Base-by-base conservation (phyloP, 768 basidiomycete genomes). In the Pulveroboletus sp. region DNA sequence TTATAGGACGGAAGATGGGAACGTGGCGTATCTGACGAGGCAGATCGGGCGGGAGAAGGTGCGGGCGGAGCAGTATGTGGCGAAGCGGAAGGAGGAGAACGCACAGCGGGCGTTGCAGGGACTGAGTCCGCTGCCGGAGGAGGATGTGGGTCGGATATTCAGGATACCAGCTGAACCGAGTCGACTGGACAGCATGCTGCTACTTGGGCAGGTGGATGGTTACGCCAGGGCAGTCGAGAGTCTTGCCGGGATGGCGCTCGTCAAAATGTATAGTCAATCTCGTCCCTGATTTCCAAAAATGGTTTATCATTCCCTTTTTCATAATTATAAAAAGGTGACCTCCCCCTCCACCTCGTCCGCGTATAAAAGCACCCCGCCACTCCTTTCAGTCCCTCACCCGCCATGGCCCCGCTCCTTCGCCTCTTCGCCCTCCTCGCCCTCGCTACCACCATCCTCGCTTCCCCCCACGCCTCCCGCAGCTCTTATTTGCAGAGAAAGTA, bases 51-150 rank as follows among this genome's bases (percentile, higher is more conserved):
- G 93, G 28, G 93, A 96, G 68, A 85, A 82, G 62, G 70, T 77
- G 39, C 82, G 81, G 53, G 89, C 90, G 43, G 93, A 96, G 49
- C 75, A 76, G 46, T 85, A 86, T 62, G 70, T 93, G 47, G 77
- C 80, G 60, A 93, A 93, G 69, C 82, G 92, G 49, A 89, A 86
- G 64, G 93, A 95, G 66, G 93, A 96, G 71, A 95, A 90, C 61
- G 78, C 77, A 33, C 73, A 73, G 45, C 80, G 93, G 39, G 76
- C 86, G 54, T 84, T 82, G 35, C 89, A 93, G 61, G 93, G 93
- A 11, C 72, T 94, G 44, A 80, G 81, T 24, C 90, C 93, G 55
- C 74, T 94, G 27, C 93, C 93, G 2, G 87, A 92, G 67, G 89
- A 95, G 64, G 87, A 92, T 60, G 80, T 91, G 31, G 76, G 80